Base-by-base conservation (phyloP, 768 basidiomycete genomes). In the Tricholoma matsutake region DNA sequence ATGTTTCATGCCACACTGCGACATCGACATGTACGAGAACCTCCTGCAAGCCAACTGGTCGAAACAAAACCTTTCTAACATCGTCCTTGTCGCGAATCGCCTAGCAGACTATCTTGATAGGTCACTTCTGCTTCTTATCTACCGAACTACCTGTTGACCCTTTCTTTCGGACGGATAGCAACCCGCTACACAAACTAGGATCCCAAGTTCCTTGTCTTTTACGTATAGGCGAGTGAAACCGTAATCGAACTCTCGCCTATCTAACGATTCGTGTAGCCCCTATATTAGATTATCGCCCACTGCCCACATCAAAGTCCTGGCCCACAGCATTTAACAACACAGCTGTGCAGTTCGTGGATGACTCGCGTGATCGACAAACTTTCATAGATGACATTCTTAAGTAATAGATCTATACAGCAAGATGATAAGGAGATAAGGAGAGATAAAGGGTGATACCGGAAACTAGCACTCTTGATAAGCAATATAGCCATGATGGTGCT, bases 1-100 rank as follows among this genome's bases (percentile, higher is more conserved):
- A 58, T 76, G 86, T 57, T 91, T 84, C 74, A 90, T 91, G 88
- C 90, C 89, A 20, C 90, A 92, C 71, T 91, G 91, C 69, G 88
- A 89, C 67, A 68, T 88, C 71, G 80, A 79, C 62, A 78, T 92
- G 28, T 89, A 91, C 70, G 88, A 92, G 68, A 78, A 74, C 64
- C 67, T 91, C 49, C 72, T 92, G 58, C 78, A 79, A 60, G 79
- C 79, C 11, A 91, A 90, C 69, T 88, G 87, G 86, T 73, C 76
- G 51, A 68, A 61, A 29, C 76, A 76, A 29, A 73, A 73, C 20
- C 71, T 90, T 56, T 68, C 75, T 59, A 76, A 74, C 60, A 67
- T 86, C 22, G 66, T 90, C 57, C 75, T 92, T 57, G 67, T 92
- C 61, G 87, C 84, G 58, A 92, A 92, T 73, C 78, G 75, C 57